Conservation (phyloP, 495 filamentous ascomycete species). For the Penicillium goetzii region DNA sequence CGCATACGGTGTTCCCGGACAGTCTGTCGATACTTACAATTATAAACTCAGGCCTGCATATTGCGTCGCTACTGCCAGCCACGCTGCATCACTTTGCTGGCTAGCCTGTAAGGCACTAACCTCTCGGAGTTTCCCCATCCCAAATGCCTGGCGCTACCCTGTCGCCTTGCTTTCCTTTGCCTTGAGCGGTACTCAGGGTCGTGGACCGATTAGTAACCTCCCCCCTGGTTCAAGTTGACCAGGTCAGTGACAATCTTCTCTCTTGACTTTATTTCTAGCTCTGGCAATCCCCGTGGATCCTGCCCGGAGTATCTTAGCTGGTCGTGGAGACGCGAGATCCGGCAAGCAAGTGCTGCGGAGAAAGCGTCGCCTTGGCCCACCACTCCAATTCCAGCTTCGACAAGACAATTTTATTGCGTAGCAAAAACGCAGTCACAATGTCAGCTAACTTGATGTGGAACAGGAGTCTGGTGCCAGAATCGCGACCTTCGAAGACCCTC, state of each 20-base stretch:
- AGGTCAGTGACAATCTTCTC: conserved; percentile 27
- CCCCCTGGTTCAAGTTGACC: conserved; percentile 18
- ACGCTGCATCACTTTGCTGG: conserved; percentile 15
- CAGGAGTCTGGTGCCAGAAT: conserved; percentile 33
- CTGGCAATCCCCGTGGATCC: not conserved
- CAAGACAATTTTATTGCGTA: not conserved
- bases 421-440: conserved; percentile 7
- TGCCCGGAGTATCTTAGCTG: not conserved
- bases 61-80: conserved; percentile 21
- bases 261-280: not conserved
- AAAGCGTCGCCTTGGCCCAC: conserved; percentile 1
- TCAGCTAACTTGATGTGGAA: conserved; percentile 43
- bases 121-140: conserved; percentile 16
- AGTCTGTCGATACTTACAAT: not conserved
- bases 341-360: conserved; percentile 5
- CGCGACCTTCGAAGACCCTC: conserved; percentile 31
- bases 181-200: conserved; percentile 29
- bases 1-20: not conserved
- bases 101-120: conserved; percentile 25
- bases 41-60: conserved; percentile 15
- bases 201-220: conserved; percentile 28
- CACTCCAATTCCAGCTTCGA: conserved; percentile 1
- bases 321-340: not conserved
- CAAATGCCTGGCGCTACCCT: conserved; percentile 29
- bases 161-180: conserved; percentile 20